Conservation (phyloP, 2,329 filamentous ascomycete genomes). For the Juglanconis sp. region DNA sequence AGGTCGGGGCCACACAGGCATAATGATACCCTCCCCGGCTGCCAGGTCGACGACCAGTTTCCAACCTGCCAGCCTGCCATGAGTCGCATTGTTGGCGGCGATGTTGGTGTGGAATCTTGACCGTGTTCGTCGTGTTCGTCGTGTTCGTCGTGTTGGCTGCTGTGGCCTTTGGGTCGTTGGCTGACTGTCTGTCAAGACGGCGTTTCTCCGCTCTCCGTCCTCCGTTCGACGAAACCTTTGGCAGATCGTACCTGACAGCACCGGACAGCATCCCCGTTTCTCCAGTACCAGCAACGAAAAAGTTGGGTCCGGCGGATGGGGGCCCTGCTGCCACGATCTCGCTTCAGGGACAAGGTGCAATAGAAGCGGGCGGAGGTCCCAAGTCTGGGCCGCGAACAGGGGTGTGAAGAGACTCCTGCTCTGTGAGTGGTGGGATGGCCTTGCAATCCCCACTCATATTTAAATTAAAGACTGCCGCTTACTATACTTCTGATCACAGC, state of each 20-base stretch:
- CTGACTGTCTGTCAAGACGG: background rate
- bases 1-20: no score
- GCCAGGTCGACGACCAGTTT: no score
- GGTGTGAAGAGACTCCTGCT: background rate
- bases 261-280: background rate
- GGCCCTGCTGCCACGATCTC: constrained; percentile 8
- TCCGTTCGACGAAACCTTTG: background rate
- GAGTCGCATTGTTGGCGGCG: no score
- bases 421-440: constrained; percentile 8
- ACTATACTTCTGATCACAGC: background rate
- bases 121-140: no score
- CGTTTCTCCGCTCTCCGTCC: background rate
- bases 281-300: background rate
- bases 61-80: no score
- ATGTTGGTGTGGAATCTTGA: no score
- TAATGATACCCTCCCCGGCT: no score
- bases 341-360: background rate
- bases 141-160: no score
- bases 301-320: background rate
- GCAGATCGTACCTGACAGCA: constrained; percentile 10
- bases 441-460: background rate
- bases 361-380: background rate
- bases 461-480: constrained; percentile 17
- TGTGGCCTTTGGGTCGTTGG: background rate
- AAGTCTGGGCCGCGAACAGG: background rate